Evolutionary conservation across 2,329 filamentous ascomycete genomes (phyloP), one percentile per base, ranked within the genome.

Genomic region (Pseudophaeomoniella oleicola): DNA sequence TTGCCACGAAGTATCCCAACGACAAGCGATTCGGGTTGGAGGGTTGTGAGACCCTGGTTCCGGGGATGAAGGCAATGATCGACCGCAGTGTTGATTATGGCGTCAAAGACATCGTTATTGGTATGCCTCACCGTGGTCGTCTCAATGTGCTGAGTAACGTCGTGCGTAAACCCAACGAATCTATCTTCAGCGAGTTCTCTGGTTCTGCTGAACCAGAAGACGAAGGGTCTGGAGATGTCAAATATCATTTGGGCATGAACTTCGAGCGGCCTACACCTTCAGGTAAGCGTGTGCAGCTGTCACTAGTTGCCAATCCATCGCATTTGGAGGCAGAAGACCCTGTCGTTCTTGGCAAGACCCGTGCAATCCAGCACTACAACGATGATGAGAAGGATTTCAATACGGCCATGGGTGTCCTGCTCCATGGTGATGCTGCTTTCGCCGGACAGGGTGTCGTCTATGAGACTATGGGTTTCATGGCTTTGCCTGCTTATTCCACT

Each of bases 231-330:
- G 90, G 90, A 52, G 90, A 98, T 59, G 90, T 98, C 63, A 98
- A 98, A 66, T 98, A 98, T 67, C 90, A 98, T 67, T 69, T 98
- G 53, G 90, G 90, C 56, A 98, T 98, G 90, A 98, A 98, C 71
- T 98, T 98, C 50, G 90, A 98, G 69, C 85, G 90, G 44, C 90
- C 90, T 37, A 98, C 90, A 6, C 90, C 90, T 40, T 96, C 88
- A 31, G 90, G 90, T 51, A 96, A 96, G 75, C 90, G 90, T 45
- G 90, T 98, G n/a, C 90, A 98, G 67, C 77, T 98, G 37, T 98
- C 90, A 43, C 76, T 98, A 35, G 90, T 98, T 42, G 90, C 90
- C 64, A 98, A 98, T 62, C 90, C 90, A 29, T 98, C 90, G 39
- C 90, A 98, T 71, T 68, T 98, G 54, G 90, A 98, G 65, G 90